Evolutionary conservation across 2,329 filamentous ascomycete species (phyloP), one percentile per base, ranked within the genome.

Genomic region (Xylaria sp.): DNA sequence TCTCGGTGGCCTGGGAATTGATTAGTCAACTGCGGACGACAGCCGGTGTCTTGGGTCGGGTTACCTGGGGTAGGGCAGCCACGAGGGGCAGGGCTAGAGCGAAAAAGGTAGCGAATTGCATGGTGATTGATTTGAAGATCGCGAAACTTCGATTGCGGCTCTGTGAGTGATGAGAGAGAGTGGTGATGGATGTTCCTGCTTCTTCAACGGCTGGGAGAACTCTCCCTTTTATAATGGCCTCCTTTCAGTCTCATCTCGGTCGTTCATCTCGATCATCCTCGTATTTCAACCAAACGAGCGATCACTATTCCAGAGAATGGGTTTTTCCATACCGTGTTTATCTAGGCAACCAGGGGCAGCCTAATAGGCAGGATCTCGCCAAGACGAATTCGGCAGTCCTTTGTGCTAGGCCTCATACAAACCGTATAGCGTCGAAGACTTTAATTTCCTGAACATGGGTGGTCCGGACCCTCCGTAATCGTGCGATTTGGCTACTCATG

Each of bases 91-190:
- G 31, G 3, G 37, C 57, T 3, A 68, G 38, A 21, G 62, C 58
- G 44, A 69, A 27, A 31, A 67, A 13, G n/a, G 62, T 52, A 17
- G 60, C 11, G 56, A 68, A 67, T 51, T 67, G 66, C 67, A 69
- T 69, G 5, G 37, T 62, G 54, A 43, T 40, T 53, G 19, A 25
- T 23, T 40, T 25, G 19, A 4, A 41, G 59, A 29, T 57, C 19
- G 11, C 23, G 27, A 40, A 21, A 13, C 3, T 41, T 6, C 23
- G 25, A 17, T 21, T 33, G 23, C 3, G 35, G 2, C 3, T 44
- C 40, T 7, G 38, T 23, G 29, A 25, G 25, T 25, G 17, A 19
- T 33, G 10, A 37, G n/a, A 4, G 37, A 53, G 25, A 17, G 31
- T 35, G 29, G 29, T 3, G 44, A 31, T 29, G 33, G 38, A 21